Evolutionary conservation across 148 eudicot genomes (phyloP), one percentile per base, ranked within the genome.

Genomic region (Chenopodium album): DNA sequence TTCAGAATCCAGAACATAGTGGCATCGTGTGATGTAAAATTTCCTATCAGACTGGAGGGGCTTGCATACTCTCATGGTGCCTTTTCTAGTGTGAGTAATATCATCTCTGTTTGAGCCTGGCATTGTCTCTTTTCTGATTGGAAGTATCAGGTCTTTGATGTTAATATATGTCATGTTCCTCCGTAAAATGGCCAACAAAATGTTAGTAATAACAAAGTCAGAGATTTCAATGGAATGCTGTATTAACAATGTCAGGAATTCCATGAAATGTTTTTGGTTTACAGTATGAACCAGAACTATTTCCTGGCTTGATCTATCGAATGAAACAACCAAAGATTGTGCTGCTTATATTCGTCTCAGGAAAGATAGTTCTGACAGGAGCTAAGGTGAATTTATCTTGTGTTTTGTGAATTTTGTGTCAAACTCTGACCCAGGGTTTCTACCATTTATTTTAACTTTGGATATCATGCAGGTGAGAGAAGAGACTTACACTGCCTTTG

Each of bases 281-380:
- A 73, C 90, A 93, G 95, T 92, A 93, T 85, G 97, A 93, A 75
- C 95, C 97, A 74, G 95, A 93, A 82, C 81, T 92, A 37, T 93
- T 93, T 83, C 97, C 97, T 63, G 97, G 97, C 75, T 77, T 93
- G 82, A 92, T 93, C 50, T 93, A 93, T 82, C 92, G 97, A 56
- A 93, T 92, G 97, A 93, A 92, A 70, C 93, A 93, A 80, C 97
- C 97, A 0, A 92, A 92, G 76, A 90, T 93, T 81, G 95, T 92
- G 81, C 86, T 93, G 72, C 92, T 93, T 31, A 93, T 93, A 50
- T 93, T 93, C 60, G 92, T 90, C 9, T 93, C 97, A 9, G 97
- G 97, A 78, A 93, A 93, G 87, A 88, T 93, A 84, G 97, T 93
- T 47, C 90, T 93, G 19, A 93, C 95, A 4, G 97, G 97, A 83